Evolutionary conservation across 2,329 filamentous ascomycete species (phyloP).

Genomic region (Cercospora sp.): DNA sequence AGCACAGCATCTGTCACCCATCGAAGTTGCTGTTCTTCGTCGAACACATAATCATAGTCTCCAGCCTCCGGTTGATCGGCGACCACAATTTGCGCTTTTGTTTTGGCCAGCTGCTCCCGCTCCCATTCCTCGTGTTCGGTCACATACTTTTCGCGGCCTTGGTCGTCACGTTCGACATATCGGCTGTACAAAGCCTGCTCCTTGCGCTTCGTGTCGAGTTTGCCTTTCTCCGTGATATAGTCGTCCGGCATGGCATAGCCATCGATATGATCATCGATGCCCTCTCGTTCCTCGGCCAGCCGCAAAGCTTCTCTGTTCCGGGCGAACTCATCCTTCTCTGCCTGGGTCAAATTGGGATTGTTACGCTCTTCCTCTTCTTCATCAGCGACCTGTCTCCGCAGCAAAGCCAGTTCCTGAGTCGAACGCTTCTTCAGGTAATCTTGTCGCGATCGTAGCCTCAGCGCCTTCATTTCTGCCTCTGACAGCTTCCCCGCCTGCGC

Average conservation of each 20-base stretch:
- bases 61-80: conserved; percentile 73
- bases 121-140: conserved; percentile 98
- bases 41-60: conserved; percentile 91
- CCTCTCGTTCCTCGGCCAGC: conserved; percentile 68
- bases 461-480: conserved; percentile 71
- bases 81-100: conserved; percentile 78
- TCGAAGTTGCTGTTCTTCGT: conserved; percentile 82
- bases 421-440: conserved; percentile 94
- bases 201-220: conserved; percentile 83
- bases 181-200: conserved; percentile 86
- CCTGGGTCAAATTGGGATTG: conserved; percentile 70
- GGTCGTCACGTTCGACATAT: conserved; percentile 83
- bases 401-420: conserved; percentile 76
- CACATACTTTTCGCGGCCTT: conserved; percentile 82
- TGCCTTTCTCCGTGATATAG: conserved; percentile 90
- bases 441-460: conserved; percentile 81
- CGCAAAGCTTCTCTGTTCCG: conserved; percentile 71
- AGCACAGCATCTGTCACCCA: conserved; percentile 75
- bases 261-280: conserved; percentile 88
- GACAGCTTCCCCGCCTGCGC: conserved; percentile 64
- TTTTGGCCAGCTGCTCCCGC: conserved; percentile 80
- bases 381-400: conserved; percentile 86
- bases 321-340: conserved; percentile 83
- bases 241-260: conserved; percentile 93
- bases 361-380: conserved; percentile 75